Percentiles rank a stretch among this genome's conserved stretches.
Conservation (phyloP, 2,329 filamentous ascomycete genomes). For the Aureobasidium mangrovei region DNA sequence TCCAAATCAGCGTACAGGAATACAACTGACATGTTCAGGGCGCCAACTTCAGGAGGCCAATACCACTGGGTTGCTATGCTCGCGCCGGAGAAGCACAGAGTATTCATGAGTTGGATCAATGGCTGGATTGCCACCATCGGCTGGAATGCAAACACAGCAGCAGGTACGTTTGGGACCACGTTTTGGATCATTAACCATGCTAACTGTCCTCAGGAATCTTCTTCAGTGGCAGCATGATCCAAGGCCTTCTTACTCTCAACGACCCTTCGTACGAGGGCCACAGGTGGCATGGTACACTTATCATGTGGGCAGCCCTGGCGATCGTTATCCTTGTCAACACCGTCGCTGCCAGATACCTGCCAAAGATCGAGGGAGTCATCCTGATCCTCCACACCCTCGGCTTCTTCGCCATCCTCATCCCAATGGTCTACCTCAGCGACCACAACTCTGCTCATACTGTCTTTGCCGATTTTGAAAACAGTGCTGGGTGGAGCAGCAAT, state of each 20-base stretch:
- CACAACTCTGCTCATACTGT: constrained; percentile 22
- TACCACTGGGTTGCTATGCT: constrained; percentile 39
- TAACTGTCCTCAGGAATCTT: neutral
- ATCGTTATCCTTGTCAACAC: constrained; percentile 36
- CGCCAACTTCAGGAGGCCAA: constrained; percentile 29
- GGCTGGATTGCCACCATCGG: constrained; percentile 38
- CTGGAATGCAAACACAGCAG: constrained; percentile 17
- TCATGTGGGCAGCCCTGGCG: constrained; percentile 30
- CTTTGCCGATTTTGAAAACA: constrained; percentile 25
- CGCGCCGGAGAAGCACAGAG: constrained; percentile 33
- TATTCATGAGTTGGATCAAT: constrained; percentile 38
- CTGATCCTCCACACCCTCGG: constrained; percentile 16
- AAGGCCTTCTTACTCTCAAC: constrained; percentile 28
- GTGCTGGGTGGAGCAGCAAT: constrained; percentile 28
- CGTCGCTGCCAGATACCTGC: constrained; percentile 30
- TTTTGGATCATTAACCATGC: too few relatives aligned
- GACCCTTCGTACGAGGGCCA: constrained; percentile 27
- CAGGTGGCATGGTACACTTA: constrained; percentile 33
- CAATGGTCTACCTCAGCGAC: constrained; percentile 24
- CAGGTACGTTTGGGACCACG: neutral
- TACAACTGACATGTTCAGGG: neutral
- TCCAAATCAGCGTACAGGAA: neutral
- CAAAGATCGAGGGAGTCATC: constrained; percentile 32
- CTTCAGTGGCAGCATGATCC: constrained; percentile 19
- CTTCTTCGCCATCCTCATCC: constrained; percentile 17